Conservation (phyloP, 352 stramenopile species). For the Phytophthora sp. region DNA sequence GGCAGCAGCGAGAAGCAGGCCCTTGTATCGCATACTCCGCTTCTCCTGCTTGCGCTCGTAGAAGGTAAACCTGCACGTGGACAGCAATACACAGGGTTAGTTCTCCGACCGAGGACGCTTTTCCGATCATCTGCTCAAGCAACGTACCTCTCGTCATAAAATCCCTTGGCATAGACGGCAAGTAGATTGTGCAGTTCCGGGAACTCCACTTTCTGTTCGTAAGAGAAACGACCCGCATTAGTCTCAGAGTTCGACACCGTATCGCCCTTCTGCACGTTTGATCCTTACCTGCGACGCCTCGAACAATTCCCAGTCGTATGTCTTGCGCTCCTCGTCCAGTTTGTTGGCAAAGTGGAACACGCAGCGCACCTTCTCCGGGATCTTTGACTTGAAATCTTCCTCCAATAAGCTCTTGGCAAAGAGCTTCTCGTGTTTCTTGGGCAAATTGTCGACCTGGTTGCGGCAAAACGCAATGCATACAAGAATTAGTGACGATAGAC, state of each 20-base stretch:
- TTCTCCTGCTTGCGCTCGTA: conserved; percentile 66
- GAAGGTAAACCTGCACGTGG: conserved; percentile 49
- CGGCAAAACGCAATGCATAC: conserved; percentile 1
- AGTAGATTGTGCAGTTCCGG: conserved; percentile 66
- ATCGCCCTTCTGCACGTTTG: too few relatives aligned
- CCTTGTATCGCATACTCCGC: conserved; percentile 60
- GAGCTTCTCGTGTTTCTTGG: conserved; percentile 67
- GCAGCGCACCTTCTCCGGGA: conserved; percentile 78
- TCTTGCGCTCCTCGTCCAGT: conserved; percentile 61
- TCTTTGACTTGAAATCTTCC: conserved; percentile 73
- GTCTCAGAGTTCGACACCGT: not conserved
- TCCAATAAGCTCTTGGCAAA: conserved; percentile 57
- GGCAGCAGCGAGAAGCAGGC: conserved; percentile 48
- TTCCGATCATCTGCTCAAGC: not conserved
- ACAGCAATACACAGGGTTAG: not conserved
- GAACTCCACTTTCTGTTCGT: conserved; percentile 59
- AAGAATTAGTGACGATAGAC: not conserved
- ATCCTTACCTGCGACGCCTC: conserved; percentile 57
- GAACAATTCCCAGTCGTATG: conserved; percentile 63
- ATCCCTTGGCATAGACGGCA: conserved; percentile 70
- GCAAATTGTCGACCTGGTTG: conserved; percentile 57
- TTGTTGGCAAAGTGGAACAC: conserved; percentile 77
- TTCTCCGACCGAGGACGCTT: not conserved
- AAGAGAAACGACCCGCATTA: not conserved
- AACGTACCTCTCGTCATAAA: conserved; percentile 67